phyloP scores from a whole-genome alignment of 176 grass and related monocot species.

The Zea luxurians region DNA sequence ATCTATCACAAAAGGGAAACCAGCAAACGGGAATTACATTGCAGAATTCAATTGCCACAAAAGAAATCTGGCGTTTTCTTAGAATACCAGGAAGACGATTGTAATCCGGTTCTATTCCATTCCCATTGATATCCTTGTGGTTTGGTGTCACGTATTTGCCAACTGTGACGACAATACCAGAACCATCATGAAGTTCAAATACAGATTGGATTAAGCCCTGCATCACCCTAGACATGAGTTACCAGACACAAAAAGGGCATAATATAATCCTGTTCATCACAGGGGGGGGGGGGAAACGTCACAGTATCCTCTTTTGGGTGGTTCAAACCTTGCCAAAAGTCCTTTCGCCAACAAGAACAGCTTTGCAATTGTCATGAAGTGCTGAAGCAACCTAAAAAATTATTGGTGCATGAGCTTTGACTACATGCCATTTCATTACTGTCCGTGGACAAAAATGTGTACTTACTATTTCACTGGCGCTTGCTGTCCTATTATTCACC shows the following conservation, averaged over 20 bases:
- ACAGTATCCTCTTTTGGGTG: not conserved
- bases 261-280: constrained; percentile 1
- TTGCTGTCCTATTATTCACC: constrained; percentile 91
- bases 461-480: constrained; percentile 99
- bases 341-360: constrained; percentile 81
- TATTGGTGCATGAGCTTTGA: constrained; percentile 14
- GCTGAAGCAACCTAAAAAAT: constrained; percentile 84
- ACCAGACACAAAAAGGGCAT: constrained; percentile 8
- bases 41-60: constrained; percentile 14
- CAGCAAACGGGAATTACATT: not conserved
- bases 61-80: constrained; percentile 2
- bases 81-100: constrained; percentile 63
- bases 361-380: constrained; percentile 99
- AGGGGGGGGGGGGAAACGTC: not conserved
- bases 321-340: constrained; percentile 89
- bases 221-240: constrained; percentile 33
- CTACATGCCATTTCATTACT: constrained; percentile 10
- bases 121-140: constrained; percentile 90
- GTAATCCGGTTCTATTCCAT: constrained; percentile 94
- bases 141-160: constrained; percentile 93
- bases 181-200: constrained; percentile 98
- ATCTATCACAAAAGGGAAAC: constrained; percentile 49
- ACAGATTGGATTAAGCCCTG: constrained; percentile 97
- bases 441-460: constrained; percentile 19
- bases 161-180: constrained; percentile 87